Evolutionary conservation across 1,284 basidiomycete genomes (phyloP), one percentile per base, ranked within the genome.

Genomic region (Meira miltonrushii): DNA sequence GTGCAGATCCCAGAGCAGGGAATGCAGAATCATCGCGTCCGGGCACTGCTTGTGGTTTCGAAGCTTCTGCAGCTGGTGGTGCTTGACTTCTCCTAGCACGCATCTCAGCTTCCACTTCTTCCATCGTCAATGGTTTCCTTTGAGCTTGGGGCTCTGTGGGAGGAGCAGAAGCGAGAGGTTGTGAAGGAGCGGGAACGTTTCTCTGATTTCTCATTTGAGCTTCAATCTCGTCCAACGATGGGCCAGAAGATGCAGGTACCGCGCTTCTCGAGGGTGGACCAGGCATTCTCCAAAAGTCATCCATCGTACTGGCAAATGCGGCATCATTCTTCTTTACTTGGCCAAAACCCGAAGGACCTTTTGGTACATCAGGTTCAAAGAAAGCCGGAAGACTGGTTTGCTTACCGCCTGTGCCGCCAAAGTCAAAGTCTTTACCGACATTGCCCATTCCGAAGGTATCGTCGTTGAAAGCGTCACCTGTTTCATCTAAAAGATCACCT

Each of bases 51-150:
- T 15, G 23, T 37, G 39, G 13, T 13, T 17, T 33, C 2, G 54
- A 9, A 11, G 49, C n/a, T 33, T 65, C 53, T 49, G 49, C 13
- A 13, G 37, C 23, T 17, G 54, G 51, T 0, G 43, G 3, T 53
- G 23, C 55, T 11, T 58, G 52, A 39, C 39, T 55, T 46, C 66
- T 62, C 39, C 58, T 58, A 25, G 64, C 62, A n/a, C 62, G 66
- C 41, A 74, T 90, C 79, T 97, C 90, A 2, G 89, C 88, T 78
- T 98, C 94, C 63, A 97, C 90, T 78, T 97, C 92, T 66, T 92
- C 89, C 25, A 97, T 79, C 0, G 91, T 94, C 58, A 88, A 85
- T 37, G 85, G 84, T 33, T 8, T 33, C 39, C 85, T 71, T 39
- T 65, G 37, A 59, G 54, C 68, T 28, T 37, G 43, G n/a, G 47